phyloP scores from a whole-genome alignment of 2,329 filamentous ascomycete genomes.

The Colletotrichum echinochloae region DNA sequence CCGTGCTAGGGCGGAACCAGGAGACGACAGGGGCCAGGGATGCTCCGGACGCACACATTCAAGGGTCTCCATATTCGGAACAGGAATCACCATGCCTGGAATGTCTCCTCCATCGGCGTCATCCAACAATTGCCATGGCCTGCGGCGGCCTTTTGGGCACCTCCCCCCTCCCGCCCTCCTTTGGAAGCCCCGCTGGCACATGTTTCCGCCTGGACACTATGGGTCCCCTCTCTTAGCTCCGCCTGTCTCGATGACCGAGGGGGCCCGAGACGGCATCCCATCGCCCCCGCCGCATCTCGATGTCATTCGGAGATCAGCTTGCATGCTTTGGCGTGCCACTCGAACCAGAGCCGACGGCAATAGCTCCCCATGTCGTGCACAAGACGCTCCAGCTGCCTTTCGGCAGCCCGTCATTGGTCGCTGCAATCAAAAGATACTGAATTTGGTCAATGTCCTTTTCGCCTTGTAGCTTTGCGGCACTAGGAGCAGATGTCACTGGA shows the following conservation, averaged over 20 bases:
- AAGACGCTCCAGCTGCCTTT: constrained; percentile 20
- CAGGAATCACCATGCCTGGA: constrained; percentile 30
- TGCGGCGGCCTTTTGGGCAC: constrained; percentile 18
- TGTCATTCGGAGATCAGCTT: constrained; percentile 31
- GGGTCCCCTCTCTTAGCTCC: constrained; percentile 9
- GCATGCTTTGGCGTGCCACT: constrained; percentile 30
- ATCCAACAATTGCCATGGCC: constrained; percentile 35
- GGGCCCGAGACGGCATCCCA: not conserved
- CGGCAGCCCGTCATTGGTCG: constrained; percentile 27
- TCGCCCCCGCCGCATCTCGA: constrained; percentile 15
- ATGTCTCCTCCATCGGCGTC: constrained; percentile 30
- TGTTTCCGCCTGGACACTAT: constrained; percentile 30
- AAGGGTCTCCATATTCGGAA: constrained; percentile 35
- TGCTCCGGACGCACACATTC: not conserved
- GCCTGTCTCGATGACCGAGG: constrained; percentile 9
- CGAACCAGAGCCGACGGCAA: constrained; percentile 5
- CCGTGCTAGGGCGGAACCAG: constrained; percentile 16
- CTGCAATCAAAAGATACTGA: constrained; percentile 4
- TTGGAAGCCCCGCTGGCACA: constrained; percentile 29
- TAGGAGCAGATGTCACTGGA: not conserved
- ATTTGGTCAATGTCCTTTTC: not conserved
- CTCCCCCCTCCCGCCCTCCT: constrained; percentile 4
- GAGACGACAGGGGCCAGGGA: constrained; percentile 18
- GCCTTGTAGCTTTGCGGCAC: not conserved
- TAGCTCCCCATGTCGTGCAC: constrained; percentile 1